These are phyloP conservation scores for Epichloe aotearoae DNA, from an alignment of 2,329 filamentous ascomycete genomes.

Conservation along the genomic window DNA sequence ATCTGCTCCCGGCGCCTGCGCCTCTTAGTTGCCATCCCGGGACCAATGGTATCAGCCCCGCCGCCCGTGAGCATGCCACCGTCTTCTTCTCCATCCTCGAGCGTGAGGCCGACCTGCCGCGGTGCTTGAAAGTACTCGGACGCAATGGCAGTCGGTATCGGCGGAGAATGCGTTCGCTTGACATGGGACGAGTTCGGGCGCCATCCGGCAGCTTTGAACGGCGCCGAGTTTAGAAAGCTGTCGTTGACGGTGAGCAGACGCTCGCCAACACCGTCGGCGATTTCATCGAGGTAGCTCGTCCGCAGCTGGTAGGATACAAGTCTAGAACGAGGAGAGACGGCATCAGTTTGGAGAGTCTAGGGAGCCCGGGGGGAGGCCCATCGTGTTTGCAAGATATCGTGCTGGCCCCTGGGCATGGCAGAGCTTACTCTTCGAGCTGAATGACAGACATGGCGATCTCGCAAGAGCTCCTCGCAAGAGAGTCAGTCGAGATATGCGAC, in stretches of 20 bases:
- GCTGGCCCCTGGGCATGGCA: no score
- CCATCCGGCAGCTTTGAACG: conserved; percentile 77
- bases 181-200: conserved; percentile 58
- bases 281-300: conserved; percentile 64
- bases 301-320: conserved; percentile 74
- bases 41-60: conserved; percentile 54
- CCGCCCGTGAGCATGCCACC: conserved; percentile 59
- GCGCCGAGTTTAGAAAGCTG: conserved; percentile 62
- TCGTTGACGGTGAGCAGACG: conserved; percentile 72
- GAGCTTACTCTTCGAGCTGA: conserved; percentile 24
- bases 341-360: not conserved
- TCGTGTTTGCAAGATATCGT: not conserved
- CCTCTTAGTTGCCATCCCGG: conserved; percentile 52
- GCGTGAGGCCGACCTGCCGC: conserved; percentile 46
- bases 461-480: not conserved
- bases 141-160: conserved; percentile 69
- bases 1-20: conserved; percentile 57
- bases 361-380: not conserved
- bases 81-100: conserved; percentile 60
- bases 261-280: conserved; percentile 75
- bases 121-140: conserved; percentile 74
- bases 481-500: not conserved
- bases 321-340: conserved; percentile 25
- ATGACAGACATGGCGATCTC: conserved; percentile 22
- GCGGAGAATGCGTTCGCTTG: conserved; percentile 74